These are phyloP conservation scores for Epichloe elymi DNA, from an alignment of 2,329 filamentous ascomycete species.

Conservation along the genomic window DNA sequence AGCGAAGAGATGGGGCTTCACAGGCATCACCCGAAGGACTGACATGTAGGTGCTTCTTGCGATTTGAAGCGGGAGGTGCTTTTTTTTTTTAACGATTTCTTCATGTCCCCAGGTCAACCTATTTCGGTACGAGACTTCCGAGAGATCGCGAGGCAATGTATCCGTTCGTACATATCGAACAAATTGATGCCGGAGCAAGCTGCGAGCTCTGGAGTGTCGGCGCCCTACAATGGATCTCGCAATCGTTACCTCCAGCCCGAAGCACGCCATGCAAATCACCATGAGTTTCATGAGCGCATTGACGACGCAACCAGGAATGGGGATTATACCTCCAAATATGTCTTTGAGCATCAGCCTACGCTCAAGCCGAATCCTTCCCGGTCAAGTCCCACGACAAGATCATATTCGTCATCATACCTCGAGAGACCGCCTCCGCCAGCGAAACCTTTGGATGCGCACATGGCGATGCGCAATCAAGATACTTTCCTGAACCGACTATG, in stretches of 20 bases:
- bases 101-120: conserved; percentile 12
- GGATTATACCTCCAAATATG: conserved; percentile 10
- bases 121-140: conserved; percentile 23
- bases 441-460: conserved; percentile 7
- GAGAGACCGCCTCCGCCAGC: conserved; percentile 21
- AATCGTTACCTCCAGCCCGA: neutral
- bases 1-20: conserved; percentile 1
- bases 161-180: conserved; percentile 18
- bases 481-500: conserved; percentile 4
- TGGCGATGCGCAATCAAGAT: conserved; percentile 8
- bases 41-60: conserved; percentile 2
- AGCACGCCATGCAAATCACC: neutral
- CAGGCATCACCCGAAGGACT: neutral
- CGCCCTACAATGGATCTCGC: neutral
- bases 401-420: conserved; percentile 33
- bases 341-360: conserved; percentile 26
- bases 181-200: conserved; percentile 10
- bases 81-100: neutral
- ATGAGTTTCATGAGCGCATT: neutral
- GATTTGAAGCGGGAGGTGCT: neutral
- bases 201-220: neutral
- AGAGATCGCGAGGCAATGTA: conserved; percentile 19
- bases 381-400: conserved; percentile 15
- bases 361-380: conserved; percentile 20
- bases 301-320: neutral